Evolutionary conservation across 768 basidiomycete genomes (phyloP), one percentile per base, ranked within the genome.

Genomic region (Pleurotus djamor): DNA sequence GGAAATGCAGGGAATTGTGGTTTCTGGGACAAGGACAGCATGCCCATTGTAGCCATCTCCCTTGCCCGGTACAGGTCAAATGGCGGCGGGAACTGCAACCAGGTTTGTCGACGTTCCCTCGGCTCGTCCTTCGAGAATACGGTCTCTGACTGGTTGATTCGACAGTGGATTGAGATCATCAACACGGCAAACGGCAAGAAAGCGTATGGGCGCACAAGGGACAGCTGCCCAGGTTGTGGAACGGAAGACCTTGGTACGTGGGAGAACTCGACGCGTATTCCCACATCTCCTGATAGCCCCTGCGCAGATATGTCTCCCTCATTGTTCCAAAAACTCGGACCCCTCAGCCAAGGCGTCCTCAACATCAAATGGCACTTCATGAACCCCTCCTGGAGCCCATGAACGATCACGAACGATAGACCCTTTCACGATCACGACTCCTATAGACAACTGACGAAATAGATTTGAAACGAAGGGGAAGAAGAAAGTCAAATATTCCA

Each of bases 1-100:
- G 54, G 54, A 9, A 84, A 79, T 35, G 65, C 76, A 28, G 89
- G 88, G 47, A 88, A 89, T 70, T 92, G 90, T 66, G 88, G 88
- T 32, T 64, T 77, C 41, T 57, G 47, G 52, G 81, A 88, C 67
- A 69, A 50, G 37, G 68, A 81, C 67, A 78, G 64, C 54, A 80
- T 86, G 64, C 67, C 73, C 62, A 84, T 92, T 59, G 79, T 91
- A 48, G 90, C 90, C 12, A 79, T 91, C 63, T 77, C 85, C 13
- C 71, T 79, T 32, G 41, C 66, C 1, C 81, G 84, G 28, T 91
- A 85, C 66, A 77, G 79, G 61, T 64, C 67, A 10, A 80, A 81
- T 52, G 61, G 68, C 6, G 87, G 85, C 43, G 69, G 61, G 9
- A 81, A 85, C 72, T 92, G 89, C 69, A 77, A 77, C 61, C 82